Conservation (phyloP, 73 alveolate species). For the Durusdinium trenchii region DNA sequence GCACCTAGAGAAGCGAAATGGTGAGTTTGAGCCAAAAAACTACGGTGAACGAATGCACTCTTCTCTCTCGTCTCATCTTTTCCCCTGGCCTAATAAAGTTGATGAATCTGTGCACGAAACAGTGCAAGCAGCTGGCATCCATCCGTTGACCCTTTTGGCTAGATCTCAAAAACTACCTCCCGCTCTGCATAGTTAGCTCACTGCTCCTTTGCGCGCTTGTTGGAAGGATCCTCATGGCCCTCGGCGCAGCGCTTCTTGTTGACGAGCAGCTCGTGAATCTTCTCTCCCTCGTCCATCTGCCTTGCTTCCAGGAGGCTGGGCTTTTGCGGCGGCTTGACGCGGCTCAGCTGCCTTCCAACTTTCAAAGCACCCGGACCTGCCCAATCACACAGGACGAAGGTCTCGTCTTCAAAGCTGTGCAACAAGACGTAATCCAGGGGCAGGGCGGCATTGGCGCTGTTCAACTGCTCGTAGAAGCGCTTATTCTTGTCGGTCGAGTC, state of each 20-base stretch:
- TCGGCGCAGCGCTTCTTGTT: slow-evolving; percentile 2
- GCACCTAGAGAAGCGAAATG: too few species aligned
- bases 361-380: neutral
- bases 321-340: neutral
- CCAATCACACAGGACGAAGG: neutral
- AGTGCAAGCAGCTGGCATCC: too few species aligned
- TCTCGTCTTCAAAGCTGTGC: neutral
- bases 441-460: too few species aligned
- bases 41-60: too few species aligned
- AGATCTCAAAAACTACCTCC: neutral
- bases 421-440: too few species aligned
- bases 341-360: neutral
- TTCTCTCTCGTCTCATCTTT: too few species aligned
- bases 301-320: neutral
- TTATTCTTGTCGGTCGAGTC: neutral
- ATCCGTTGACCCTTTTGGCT: neutral
- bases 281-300: slow-evolving; percentile 6
- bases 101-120: too few species aligned
- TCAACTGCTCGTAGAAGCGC: too few species aligned
- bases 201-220: neutral
- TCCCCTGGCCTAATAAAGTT: too few species aligned
- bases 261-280: neutral
- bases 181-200: neutral
- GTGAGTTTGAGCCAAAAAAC: too few species aligned
- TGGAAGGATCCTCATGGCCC: neutral